Evolutionary conservation across 169 alveolate genomes (phyloP), one percentile per base, ranked within the genome.

Genomic region (Sarcocystis neurona): DNA sequence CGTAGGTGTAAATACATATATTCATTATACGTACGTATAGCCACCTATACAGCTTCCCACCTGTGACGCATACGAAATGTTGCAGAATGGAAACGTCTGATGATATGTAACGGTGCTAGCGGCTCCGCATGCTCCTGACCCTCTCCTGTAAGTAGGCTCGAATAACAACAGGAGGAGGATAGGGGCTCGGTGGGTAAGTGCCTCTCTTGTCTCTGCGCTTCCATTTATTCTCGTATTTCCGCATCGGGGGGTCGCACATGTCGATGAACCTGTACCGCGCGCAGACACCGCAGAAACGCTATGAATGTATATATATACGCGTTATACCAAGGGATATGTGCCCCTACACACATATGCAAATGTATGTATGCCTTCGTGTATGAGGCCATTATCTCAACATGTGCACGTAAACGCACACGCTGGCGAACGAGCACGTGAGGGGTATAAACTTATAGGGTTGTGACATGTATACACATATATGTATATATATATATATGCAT

Each of bases 171-270:
- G 91, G 91, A 12, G 91, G 87, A 43, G 91, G 91, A 20, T 87
- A 87, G 4, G 91, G 91, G 44, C 87, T 82, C 56, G 86, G 56
- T n/a, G 97, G 96, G 50, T 92, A 94, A 89, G 94, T 96, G 3
- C 97, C 97, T 27, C 97, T 89, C 47, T 95, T 92, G 91, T 95
- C 97, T 78, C 94, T 78, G 6, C 97, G 96, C 92, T 94, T 94
- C 97, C 97, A 95, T 82, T 95, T 95, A 93, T 95, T 95, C 56
- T 94, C 96, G 80, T 95, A 95, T 44, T 94, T 91, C 12, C 97
- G 88, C 37, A 94, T 79, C 60, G 97, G 97, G 0, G 97, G 97
- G 56, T 95, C 97, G 79, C 97, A 95, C 47, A 95, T 93, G 84
- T 94, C 96, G 90, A 80, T 79, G 68, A 85, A 87, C 82, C 91